Percentiles rank a stretch among this genome's conserved stretches.
Conservation (phyloP, 176 grass and related monocot species). For the Zoysia pacifica region DNA sequence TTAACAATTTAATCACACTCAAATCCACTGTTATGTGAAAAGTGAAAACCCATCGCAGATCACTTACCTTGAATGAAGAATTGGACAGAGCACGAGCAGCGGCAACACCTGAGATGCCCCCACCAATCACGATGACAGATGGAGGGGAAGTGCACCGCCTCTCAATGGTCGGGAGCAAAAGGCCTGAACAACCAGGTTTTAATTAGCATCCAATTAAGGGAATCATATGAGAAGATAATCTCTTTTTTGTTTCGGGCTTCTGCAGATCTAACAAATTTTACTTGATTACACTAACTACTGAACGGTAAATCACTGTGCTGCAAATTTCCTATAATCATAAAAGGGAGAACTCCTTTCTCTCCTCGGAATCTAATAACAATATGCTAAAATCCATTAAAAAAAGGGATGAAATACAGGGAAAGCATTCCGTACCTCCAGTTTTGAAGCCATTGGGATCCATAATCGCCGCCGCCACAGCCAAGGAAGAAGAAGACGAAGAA, state of each 20-base stretch:
- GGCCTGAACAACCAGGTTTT: constrained; percentile 44
- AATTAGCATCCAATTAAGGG: neutral
- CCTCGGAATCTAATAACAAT: neutral
- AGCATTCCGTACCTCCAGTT: constrained; percentile 47
- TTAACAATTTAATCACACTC: neutral
- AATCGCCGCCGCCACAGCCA: neutral
- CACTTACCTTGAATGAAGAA: constrained; percentile 65
- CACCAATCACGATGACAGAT: constrained; percentile 90
- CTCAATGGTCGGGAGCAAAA: constrained; percentile 78
- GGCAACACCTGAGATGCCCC: constrained; percentile 83
- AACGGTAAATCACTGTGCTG: neutral
- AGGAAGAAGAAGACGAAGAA: neutral
- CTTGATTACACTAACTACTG: neutral
- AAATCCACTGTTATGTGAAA: neutral
- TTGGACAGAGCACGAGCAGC: constrained; percentile 81
- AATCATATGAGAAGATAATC: neutral
- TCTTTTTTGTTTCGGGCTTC: neutral
- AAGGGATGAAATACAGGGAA: neutral
- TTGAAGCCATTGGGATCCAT: constrained; percentile 58
- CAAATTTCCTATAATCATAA: neutral
- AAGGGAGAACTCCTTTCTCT: neutral
- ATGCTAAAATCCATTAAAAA: neutral
- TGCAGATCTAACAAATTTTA: neutral
- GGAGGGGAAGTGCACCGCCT: constrained; percentile 62
- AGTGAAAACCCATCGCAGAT: neutral